A percentile compares a stretch with the other conserved stretches of the same genome.
Evolutionary conservation across 2,329 filamentous ascomycete species (phyloP).

Genomic region (Penicillium palitans): DNA sequence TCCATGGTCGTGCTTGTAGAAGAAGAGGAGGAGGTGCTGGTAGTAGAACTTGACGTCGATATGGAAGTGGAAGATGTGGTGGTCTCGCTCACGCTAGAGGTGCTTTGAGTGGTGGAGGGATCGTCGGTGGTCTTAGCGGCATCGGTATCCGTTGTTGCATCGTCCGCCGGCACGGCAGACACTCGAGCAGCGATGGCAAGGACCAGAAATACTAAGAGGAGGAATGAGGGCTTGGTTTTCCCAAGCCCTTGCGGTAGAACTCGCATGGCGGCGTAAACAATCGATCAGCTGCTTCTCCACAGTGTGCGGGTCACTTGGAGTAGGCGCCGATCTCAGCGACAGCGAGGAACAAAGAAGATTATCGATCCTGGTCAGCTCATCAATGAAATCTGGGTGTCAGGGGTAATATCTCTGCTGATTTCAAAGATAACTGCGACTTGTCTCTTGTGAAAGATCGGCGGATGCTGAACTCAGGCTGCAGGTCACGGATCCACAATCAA

Average conservation of each 20-base stretch:
- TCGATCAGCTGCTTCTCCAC: constrained; percentile 23
- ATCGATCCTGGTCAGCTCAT: neutral
- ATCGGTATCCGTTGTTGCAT: constrained; percentile 21
- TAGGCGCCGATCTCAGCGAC: constrained; percentile 18
- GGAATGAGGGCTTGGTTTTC: constrained; percentile 15
- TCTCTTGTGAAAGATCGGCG: constrained; percentile 3
- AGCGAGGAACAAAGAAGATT: constrained; percentile 13
- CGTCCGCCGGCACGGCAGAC: constrained; percentile 20
- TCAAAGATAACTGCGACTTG: constrained; percentile 1
- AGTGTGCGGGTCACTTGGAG: constrained; percentile 23
- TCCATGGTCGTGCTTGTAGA: constrained; percentile 20
- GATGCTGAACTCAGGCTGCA: constrained; percentile 10
- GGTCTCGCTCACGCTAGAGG: constrained; percentile 21
- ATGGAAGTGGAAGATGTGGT: constrained; percentile 19
- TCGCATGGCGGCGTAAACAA: constrained; percentile 27
- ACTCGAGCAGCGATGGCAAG: constrained; percentile 19
- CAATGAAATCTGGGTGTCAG: neutral
- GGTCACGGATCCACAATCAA: constrained; percentile 6
- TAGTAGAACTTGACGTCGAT: constrained; percentile 18
- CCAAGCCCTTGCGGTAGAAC: constrained; percentile 17
- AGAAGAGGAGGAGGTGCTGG: constrained; percentile 17
- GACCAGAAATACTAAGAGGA: constrained; percentile 19
- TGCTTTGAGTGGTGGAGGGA: constrained; percentile 25
- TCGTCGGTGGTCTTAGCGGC: constrained; percentile 26
- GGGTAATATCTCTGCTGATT: neutral